Evolutionary conservation across 2,329 filamentous ascomycete genomes (phyloP).

Genomic region (Colletotrichum australisinense): DNA sequence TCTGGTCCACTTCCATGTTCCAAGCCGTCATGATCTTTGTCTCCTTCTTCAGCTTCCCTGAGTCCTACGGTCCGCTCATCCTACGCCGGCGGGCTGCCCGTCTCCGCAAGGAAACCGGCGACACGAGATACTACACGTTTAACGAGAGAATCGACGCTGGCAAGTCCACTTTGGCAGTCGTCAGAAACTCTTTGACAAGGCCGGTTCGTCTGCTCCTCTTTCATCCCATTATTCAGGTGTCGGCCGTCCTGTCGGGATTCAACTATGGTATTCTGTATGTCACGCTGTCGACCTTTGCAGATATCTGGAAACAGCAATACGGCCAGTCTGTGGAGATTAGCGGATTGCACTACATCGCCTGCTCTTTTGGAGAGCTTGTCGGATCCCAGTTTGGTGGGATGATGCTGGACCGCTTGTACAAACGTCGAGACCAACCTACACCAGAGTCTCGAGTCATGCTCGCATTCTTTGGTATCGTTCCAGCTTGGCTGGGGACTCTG

Average conservation of each 20-base stretch:
- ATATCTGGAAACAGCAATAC: slow-evolving; percentile 67
- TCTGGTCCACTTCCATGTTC: slow-evolving; percentile 56
- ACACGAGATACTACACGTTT: slow-evolving; percentile 47
- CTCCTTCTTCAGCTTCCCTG: slow-evolving; percentile 47
- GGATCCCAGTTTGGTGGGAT: slow-evolving; percentile 60
- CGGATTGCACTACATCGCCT: slow-evolving; percentile 72
- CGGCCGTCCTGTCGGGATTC: slow-evolving; percentile 66
- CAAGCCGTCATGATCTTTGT: slow-evolving; percentile 50
- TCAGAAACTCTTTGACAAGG: slow-evolving; percentile 56
- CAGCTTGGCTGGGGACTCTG: slow-evolving; percentile 51
- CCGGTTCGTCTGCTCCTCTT: slow-evolving; percentile 67
- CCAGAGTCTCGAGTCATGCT: slow-evolving; percentile 67
- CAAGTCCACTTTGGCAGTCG: slow-evolving; percentile 39
- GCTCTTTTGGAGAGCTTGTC: slow-evolving; percentile 70
- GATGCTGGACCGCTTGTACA: slow-evolving; percentile 50
- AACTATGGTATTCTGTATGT: slow-evolving; percentile 74
- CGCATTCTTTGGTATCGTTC: slow-evolving; percentile 56
- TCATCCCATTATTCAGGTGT: slow-evolving; percentile 69
- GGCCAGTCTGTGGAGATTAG: slow-evolving; percentile 66
- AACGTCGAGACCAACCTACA: slow-evolving; percentile 36
- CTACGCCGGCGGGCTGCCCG: slow-evolving; percentile 46
- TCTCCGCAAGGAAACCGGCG: slow-evolving; percentile 47
- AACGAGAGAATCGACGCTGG: slow-evolving; percentile 50
- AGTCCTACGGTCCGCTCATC: slow-evolving; percentile 51
- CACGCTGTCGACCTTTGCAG: slow-evolving; percentile 70